Base-by-base conservation (phyloP, 768 basidiomycete species). In the Lactarius trivialis region DNA sequence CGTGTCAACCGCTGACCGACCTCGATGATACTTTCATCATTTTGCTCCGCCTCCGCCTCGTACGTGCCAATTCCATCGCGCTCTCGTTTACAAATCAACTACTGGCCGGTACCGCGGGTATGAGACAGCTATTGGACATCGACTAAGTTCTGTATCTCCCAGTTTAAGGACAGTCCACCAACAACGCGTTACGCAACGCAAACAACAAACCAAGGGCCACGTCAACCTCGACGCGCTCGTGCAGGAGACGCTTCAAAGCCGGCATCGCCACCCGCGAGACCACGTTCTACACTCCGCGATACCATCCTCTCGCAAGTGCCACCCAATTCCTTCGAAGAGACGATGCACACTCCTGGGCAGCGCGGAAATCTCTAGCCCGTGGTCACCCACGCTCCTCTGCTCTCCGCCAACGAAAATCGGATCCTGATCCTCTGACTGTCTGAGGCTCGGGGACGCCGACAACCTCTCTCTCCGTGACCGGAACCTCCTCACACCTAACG, bases 71-170 rank as follows among this genome's bases (percentile, higher is more conserved):
- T 30, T 7, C 30, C 30, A 30, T 30, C 30, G 6, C 30, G 30
- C 30, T 30, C 30, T 43, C n/a, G 9, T 21, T 43, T 9, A 43
- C 19, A 43, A 8, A 21, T 43, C 9, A 11, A 43, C 9, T 43
- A 2, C 9, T 11, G n/a, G 4, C n/a, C 7, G 39, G 41, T 30
- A 30, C 37, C 17, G 17, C 37, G 5, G 60, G 45, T 55, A 9
- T 69, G 91, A 9, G 80, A 84, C 61, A 88, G 94, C 69, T 81
- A 89, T 69, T 95, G 85, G 83, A 78, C 85, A n/a, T 82, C 89
- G 30, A 6, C 30, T 6, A 93, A 93, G 26, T 93, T 93, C 74
- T 91, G 93, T 68, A 75, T 90, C 28, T 79, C 79, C 15, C 91
- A 93, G 71, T 92, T 95, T 80, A 89, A 88, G 69, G 86, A 84